Conservation (phyloP, 306 rosid species). For the Sesbania bispinosa region DNA sequence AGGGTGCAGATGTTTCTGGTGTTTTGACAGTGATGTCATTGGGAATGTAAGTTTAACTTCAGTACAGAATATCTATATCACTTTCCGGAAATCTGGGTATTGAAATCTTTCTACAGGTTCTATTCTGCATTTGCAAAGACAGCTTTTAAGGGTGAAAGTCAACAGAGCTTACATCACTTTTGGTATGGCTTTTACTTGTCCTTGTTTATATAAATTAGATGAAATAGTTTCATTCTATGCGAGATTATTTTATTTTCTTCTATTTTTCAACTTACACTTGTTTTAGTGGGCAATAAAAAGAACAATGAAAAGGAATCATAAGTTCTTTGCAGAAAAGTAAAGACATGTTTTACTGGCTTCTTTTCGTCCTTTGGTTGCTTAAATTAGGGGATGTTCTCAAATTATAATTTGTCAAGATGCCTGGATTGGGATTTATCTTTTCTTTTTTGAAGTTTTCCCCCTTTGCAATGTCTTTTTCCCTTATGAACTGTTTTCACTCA, state of each 20-base stretch:
- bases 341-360: background rate
- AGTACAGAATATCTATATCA: constrained; percentile 5
- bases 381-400: too few relatives aligned
- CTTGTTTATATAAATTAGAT: background rate
- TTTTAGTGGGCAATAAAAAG: background rate
- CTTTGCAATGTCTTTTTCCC: too few relatives aligned
- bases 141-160: constrained; percentile 96
- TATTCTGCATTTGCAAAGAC: constrained; percentile 82
- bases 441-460: too few relatives aligned
- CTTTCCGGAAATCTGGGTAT: constrained; percentile 10
- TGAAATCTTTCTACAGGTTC: constrained; percentile 59
- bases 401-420: too few relatives aligned
- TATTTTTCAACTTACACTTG: background rate
- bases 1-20: constrained; percentile 73
- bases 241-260: background rate
- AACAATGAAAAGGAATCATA: background rate
- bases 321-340: background rate
- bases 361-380: too few relatives aligned
- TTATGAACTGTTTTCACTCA: too few relatives aligned
- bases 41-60: constrained; percentile 76
- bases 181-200: constrained; percentile 55
- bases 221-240: background rate
- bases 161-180: constrained; percentile 92
- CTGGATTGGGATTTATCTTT: too few relatives aligned
- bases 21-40: constrained; percentile 81